Evolutionary conservation across 768 basidiomycete species (phyloP).

Genomic region (Hortiboletus campestris): DNA sequence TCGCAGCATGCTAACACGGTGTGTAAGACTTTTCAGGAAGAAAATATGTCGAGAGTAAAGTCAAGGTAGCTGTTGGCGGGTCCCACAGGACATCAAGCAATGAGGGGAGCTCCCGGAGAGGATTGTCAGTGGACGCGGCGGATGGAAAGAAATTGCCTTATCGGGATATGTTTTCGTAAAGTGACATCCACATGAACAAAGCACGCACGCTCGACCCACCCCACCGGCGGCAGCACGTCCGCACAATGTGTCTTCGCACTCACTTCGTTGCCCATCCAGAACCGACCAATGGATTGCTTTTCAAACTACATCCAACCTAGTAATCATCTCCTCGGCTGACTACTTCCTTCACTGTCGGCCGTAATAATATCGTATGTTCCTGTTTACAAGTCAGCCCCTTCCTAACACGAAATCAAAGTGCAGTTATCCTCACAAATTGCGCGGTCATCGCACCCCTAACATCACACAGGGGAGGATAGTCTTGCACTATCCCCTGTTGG

Average conservation of each 20-base stretch:
- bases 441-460: conserved; percentile 87
- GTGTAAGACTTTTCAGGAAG: background rate
- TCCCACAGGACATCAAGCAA: background rate
- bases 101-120: background rate
- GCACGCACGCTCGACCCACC: background rate
- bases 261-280: conserved; percentile 1
- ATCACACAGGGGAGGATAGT: conserved; percentile 92
- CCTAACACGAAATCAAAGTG: background rate
- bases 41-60: background rate
- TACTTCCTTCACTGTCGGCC: conserved; percentile 82
- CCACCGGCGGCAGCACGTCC: background rate
- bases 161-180: conserved; percentile 18
- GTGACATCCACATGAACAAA: background rate
- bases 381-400: conserved; percentile 30
- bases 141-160: conserved; percentile 16
- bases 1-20: conserved; percentile 20
- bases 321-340: conserved; percentile 86
- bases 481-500: conserved; percentile 80
- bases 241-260: background rate
- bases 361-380: conserved; percentile 85
- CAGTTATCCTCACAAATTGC: conserved; percentile 64
- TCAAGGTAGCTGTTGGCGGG: background rate
- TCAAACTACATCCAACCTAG: conserved; percentile 32
- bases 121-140: background rate
- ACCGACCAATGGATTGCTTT: background rate